Conservation (phyloP, 805 yeast species). For the Teunomyces gatunensis region DNA sequence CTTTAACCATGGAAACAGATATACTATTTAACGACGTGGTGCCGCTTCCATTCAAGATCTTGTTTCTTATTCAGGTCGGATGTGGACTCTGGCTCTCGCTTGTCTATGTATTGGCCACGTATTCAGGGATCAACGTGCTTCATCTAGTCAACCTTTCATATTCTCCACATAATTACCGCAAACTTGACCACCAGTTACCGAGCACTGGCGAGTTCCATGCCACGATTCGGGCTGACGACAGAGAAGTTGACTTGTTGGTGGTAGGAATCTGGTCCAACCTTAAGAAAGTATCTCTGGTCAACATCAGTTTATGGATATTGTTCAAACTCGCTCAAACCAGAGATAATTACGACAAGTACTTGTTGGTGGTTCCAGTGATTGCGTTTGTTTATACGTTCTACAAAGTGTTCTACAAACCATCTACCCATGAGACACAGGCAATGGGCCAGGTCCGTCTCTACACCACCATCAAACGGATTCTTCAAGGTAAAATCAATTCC, state of each 20-base stretch:
- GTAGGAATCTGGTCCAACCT: constrained; percentile 35
- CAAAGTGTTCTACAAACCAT: constrained; percentile 34
- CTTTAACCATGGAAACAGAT: constrained; percentile 1
- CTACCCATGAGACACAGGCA: constrained; percentile 17
- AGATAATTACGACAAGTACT: neutral
- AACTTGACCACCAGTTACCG: constrained; percentile 14
- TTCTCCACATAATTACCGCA: constrained; percentile 34
- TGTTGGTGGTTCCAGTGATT: constrained; percentile 30
- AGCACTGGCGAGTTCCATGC: constrained; percentile 34
- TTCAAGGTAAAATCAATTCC: constrained; percentile 58
- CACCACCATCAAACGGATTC: constrained; percentile 51
- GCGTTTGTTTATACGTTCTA: constrained; percentile 12
- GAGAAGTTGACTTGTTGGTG: constrained; percentile 30
- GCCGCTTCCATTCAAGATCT: constrained; percentile 45
- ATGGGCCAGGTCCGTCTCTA: constrained; percentile 45
- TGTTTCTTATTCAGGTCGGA: constrained; percentile 49
- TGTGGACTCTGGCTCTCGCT: constrained; percentile 53
- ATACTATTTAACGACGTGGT: constrained; percentile 17
- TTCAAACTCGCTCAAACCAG: constrained; percentile 12
- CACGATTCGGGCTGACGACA: constrained; percentile 24
- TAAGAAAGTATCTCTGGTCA: constrained; percentile 22
- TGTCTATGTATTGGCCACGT: constrained; percentile 34
- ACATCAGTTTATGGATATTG: constrained; percentile 20
- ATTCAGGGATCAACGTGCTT: constrained; percentile 43
- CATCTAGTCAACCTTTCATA: constrained; percentile 43